Evolutionary conservation across 2,329 filamentous ascomycete genomes (phyloP).

Genomic region (Arthrobotrys entomopaga): DNA sequence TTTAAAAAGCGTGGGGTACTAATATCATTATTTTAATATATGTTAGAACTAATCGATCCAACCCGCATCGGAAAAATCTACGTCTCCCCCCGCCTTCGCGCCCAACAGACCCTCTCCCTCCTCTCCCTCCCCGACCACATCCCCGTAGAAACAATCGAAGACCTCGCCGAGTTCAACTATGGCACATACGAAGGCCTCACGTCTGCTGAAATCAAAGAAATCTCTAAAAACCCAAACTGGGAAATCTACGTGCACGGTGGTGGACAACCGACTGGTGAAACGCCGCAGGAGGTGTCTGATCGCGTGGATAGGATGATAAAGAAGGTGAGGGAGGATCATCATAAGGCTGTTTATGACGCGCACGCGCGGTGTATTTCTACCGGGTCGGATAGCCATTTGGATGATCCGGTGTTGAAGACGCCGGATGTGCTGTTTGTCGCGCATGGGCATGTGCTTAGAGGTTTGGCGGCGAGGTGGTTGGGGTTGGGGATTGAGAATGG

Average conservation of each 20-base stretch:
- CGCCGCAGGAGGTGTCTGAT: constrained; percentile 75
- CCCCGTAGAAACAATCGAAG: constrained; percentile 74
- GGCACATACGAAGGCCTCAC: constrained; percentile 87
- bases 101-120: constrained; percentile 89
- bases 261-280: constrained; percentile 71
- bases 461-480: constrained; percentile 88
- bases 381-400: constrained; percentile 61
- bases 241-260: constrained; percentile 52
- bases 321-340: constrained; percentile 76
- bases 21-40: not conserved
- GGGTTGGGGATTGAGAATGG: constrained; percentile 78
- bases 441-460: constrained; percentile 87
- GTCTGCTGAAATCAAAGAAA: constrained; percentile 72
- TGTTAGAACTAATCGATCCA: constrained; percentile 30
- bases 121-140: constrained; percentile 72
- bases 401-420: constrained; percentile 63
- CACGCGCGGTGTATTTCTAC: constrained; percentile 61
- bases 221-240: constrained; percentile 64
- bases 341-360: constrained; percentile 70
- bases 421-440: constrained; percentile 81
- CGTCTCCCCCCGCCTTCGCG: constrained; percentile 84
- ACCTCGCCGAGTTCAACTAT: constrained; percentile 87
- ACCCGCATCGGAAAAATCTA: constrained; percentile 68
- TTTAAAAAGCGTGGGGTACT: not conserved
- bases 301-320: constrained; percentile 80